Conservation (phyloP, 495 filamentous ascomycete species). For the Aspergillus nanangensis region DNA sequence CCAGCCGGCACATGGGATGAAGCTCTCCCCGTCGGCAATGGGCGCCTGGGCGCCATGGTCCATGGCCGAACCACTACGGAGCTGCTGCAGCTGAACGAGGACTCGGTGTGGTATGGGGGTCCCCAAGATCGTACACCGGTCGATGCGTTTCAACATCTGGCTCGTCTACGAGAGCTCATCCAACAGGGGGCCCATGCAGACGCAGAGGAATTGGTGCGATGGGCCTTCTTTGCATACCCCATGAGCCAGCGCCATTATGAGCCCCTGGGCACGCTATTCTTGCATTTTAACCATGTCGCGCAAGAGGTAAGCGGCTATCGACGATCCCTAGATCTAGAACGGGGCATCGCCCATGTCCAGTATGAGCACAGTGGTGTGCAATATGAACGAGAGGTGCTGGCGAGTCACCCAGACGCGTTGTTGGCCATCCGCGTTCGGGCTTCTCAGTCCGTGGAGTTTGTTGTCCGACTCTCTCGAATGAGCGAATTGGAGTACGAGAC, state of each 20-base stretch:
- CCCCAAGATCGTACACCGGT: constrained; percentile 40
- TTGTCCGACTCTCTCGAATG: constrained; percentile 26
- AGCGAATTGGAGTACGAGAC: constrained; percentile 36
- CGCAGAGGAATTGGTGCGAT: constrained; percentile 36
- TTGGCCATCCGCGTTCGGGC: constrained; percentile 37
- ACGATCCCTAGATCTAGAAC: constrained; percentile 38
- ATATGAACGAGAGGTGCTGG: constrained; percentile 31
- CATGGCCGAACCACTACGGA: constrained; percentile 42
- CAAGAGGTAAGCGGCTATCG: constrained; percentile 31
- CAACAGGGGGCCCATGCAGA: constrained; percentile 32
- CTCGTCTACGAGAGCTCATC: constrained; percentile 36
- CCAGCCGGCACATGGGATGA: constrained; percentile 20
- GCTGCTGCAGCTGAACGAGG: constrained; percentile 48
- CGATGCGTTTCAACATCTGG: constrained; percentile 29
- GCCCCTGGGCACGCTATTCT: constrained; percentile 37
- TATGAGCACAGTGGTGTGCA: constrained; percentile 30
- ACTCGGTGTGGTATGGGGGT: constrained; percentile 50
- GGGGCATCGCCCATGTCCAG: constrained; percentile 29
- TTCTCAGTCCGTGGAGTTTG: constrained; percentile 19
- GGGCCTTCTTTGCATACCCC: constrained; percentile 41
- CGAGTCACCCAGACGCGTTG: constrained; percentile 37
- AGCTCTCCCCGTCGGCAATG: constrained; percentile 46
- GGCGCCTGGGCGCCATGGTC: constrained; percentile 47
- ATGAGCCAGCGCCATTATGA: constrained; percentile 43
- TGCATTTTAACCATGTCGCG: constrained; percentile 39